A percentile compares a stretch with the other conserved stretches of the same genome.
Evolutionary conservation across 2,329 filamentous ascomycete species (phyloP).

Genomic region (Fonsecaea pedrosoi): DNA sequence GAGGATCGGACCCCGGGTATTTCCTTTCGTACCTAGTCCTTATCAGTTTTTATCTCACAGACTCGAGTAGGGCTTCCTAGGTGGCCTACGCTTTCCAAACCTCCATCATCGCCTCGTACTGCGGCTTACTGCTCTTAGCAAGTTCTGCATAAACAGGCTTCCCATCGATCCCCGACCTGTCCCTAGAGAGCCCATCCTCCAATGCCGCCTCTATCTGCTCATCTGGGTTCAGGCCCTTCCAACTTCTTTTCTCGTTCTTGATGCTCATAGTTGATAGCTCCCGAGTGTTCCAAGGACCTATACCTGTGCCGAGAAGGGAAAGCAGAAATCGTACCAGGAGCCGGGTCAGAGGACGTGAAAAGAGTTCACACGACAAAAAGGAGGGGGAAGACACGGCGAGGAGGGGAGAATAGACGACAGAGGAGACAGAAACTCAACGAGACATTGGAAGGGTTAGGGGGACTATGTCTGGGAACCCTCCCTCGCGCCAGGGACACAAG

Average conservation of each 20-base stretch:
- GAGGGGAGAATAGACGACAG: slow-evolving; percentile 5
- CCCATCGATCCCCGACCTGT: not conserved
- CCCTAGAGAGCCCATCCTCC: not conserved
- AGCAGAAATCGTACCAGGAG: slow-evolving; percentile 6
- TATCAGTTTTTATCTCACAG: not conserved
- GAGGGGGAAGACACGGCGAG: slow-evolving; percentile 16
- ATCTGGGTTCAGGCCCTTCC: not conserved
- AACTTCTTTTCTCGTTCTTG: slow-evolving; percentile 12
- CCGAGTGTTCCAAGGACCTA: slow-evolving; percentile 1
- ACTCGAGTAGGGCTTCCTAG: not conserved
- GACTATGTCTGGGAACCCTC: slow-evolving; percentile 19
- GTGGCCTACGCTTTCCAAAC: not conserved
- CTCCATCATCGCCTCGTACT: slow-evolving; percentile 3
- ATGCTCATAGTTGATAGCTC: slow-evolving; percentile 4
- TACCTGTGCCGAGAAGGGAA: slow-evolving; percentile 5
- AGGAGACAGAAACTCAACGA: slow-evolving; percentile 17
- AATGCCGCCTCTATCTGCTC: slow-evolving; percentile 4
- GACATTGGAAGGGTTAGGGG: slow-evolving; percentile 13
- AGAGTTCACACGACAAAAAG: slow-evolving; percentile 11
- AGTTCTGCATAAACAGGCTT: not conserved
- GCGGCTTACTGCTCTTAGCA: not conserved
- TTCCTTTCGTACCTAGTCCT: not conserved
- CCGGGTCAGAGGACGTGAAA: not conserved
- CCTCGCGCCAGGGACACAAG: slow-evolving; percentile 14
- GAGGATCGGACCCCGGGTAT: not conserved